Evolutionary conservation across 225 moss, liverwort and hornwort species (phyloP), one percentile per base, ranked within the genome.

Genomic region (Polytrichum formosum): DNA sequence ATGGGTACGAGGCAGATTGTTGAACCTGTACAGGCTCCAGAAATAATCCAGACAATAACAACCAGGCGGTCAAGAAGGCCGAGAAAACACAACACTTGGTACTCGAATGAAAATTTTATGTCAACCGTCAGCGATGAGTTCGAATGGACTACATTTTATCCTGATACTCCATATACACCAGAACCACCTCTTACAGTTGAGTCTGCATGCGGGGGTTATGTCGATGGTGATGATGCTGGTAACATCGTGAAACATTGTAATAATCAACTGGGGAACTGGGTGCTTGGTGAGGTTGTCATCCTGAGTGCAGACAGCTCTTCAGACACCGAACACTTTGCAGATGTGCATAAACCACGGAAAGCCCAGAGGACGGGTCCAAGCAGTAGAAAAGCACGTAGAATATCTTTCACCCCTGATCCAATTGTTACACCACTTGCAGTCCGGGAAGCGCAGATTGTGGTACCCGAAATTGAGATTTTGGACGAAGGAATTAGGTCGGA

Each of bases 51-150:
- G 28, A 53, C 26, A 6, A 29, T 65, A 65, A 26, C 26, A 26
- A 25, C 28, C 18, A 1, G 33, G 16, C 67, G 53, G 23, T 67
- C 67, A 54, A 53, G 26, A 28, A 55, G 67, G 67, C 6, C 27
- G 54, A 67, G 67, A 67, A 67, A 54, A 67, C 26, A 67, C 25
- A 67, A 4, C 26, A 67, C 22, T 2, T 18, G 67, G 67, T 67
- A 67, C 25, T 5, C 54, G 22, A 25, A 67, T 13, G 17, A 54
- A 10, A 20, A 53, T 53, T 67, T 53, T 67, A 5, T 21, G 46
- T 46, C 25, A 25, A 53, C 46, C 53, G 10, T 54, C 27, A 22
- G n/a, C 23, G 67, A n/a, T 22, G 67, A 67, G 26, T 67, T 67
- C 18, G 67, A 67, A 9, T 67, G 53, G 53, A 22, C 8, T 26